phyloP scores from a whole-genome alignment of 352 stramenopile genomes.

The Pythium aphanidermatum region DNA sequence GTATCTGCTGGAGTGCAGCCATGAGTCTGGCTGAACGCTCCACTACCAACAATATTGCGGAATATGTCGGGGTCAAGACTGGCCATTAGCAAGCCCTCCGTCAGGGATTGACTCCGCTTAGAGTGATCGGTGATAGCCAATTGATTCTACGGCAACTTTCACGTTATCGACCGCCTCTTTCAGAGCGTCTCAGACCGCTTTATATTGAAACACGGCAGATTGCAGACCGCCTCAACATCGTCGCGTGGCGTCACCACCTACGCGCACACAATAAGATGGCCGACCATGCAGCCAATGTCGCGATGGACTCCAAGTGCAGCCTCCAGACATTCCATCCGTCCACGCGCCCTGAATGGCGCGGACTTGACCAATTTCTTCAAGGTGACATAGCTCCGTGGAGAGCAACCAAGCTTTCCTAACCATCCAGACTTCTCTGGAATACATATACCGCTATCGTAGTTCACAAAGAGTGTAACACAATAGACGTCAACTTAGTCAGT shows the following conservation, averaged over 20 bases:
- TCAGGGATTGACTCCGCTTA: background rate
- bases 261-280: constrained; percentile 3
- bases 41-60: constrained; percentile 1
- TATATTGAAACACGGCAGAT: background rate
- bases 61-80: background rate
- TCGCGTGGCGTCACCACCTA: background rate
- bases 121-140: background rate
- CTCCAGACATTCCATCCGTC: too few species aligned
- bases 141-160: background rate
- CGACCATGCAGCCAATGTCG: background rate
- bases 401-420: too few species aligned
- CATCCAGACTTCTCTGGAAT: too few species aligned
- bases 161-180: background rate
- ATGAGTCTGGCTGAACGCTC: background rate
- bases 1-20: background rate
- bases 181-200: background rate
- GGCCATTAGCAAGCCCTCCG: background rate
- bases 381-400: too few species aligned
- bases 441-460: too few species aligned
- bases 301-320: constrained; percentile 8
- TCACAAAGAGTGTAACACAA: too few species aligned
- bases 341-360: too few species aligned
- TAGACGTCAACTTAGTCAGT: background rate
- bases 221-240: background rate
- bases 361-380: too few species aligned